Evolutionary conservation across 78 protist genomes (phyloP).

Genomic region (Mastigamoeba balamuthi): DNA sequence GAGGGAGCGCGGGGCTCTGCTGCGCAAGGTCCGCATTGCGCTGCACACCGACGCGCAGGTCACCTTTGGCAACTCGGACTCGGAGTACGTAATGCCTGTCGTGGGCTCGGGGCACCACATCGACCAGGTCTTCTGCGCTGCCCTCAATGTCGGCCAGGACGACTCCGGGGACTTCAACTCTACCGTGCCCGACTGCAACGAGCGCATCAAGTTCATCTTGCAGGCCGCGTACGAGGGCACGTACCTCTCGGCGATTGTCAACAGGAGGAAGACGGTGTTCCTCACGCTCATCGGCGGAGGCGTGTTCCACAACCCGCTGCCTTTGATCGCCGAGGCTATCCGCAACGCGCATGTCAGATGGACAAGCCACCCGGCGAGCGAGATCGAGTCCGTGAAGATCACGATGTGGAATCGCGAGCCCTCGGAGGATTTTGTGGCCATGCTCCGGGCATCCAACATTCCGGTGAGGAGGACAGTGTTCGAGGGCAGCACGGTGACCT

Average conservation of each 20-base stretch:
- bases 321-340: not conserved
- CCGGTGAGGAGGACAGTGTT: no score
- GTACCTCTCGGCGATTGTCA: not conserved
- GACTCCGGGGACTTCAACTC: not conserved
- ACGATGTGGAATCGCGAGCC: no score
- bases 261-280: not conserved
- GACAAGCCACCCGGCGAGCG: no score
- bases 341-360: not conserved
- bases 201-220: not conserved
- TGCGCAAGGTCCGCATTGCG: not conserved
- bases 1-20: not conserved
- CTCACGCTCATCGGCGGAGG: not conserved
- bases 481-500: no score
- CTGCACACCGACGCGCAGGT: not conserved
- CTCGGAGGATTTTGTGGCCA: no score
- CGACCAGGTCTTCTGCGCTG: not conserved
- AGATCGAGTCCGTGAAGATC: no score
- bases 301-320: not conserved
- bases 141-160: not conserved
- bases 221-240: not conserved
- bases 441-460: no score
- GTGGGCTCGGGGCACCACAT: no score
- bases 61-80: no score
- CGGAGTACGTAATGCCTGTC: no score
- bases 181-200: not conserved